A percentile compares a stretch with the other conserved stretches of the same genome.
Evolutionary conservation across 2,329 filamentous ascomycete genomes (phyloP).

Genomic region (Fusarium ambrosium): DNA sequence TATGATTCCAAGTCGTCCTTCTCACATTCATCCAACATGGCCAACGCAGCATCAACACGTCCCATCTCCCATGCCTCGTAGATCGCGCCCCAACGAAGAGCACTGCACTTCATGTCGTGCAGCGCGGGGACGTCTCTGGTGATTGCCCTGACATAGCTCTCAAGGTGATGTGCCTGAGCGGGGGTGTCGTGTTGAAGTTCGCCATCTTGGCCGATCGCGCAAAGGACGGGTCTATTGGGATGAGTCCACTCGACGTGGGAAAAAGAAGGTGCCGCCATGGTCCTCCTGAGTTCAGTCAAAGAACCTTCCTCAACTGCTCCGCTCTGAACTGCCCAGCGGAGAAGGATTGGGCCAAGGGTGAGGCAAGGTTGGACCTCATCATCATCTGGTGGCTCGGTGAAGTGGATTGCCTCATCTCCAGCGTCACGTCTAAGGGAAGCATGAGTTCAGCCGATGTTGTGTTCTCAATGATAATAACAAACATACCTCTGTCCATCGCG

Average conservation of each 20-base stretch:
- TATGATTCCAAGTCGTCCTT: neutral
- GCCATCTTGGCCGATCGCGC: neutral
- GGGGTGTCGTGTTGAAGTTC: neutral
- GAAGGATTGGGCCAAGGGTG: neutral
- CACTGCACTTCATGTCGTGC: neutral
- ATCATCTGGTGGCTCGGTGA: neutral
- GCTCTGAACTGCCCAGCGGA: neutral
- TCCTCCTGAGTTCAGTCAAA: neutral
- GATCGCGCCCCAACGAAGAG: neutral
- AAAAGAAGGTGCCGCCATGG: neutral
- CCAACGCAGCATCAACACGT: neutral
- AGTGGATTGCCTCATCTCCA: neutral
- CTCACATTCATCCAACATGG: neutral
- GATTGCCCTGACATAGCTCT: neutral
- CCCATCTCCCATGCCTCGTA: neutral
- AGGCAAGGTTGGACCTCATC: neutral
- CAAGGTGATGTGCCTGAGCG: neutral
- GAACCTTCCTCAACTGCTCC: neutral
- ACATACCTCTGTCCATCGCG: neutral
- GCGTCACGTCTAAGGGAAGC: neutral
- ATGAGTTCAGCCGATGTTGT: neutral
- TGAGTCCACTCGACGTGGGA: neutral
- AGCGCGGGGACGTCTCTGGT: neutral
- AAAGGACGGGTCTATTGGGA: neutral
- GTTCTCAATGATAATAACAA: neutral